Conservation (phyloP, 139 green algal genomes). For the Spirogloea muscicola region DNA sequence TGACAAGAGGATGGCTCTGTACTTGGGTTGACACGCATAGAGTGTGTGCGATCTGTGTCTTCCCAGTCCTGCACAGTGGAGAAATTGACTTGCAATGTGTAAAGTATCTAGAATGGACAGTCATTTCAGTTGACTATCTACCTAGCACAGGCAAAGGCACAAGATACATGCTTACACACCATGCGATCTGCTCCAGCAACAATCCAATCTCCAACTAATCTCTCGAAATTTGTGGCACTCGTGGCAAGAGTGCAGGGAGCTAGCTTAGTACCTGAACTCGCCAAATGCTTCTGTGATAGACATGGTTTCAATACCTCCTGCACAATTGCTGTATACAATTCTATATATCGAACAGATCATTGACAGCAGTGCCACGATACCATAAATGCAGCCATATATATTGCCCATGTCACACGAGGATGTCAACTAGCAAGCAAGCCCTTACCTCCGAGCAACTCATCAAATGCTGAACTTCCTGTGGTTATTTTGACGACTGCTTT, state of each 20-base stretch:
- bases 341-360: not conserved
- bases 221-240: not conserved
- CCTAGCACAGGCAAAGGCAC: not conserved
- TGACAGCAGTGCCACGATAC: no score
- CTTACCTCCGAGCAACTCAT: slow-evolving; percentile 43
- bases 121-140: not conserved
- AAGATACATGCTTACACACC: not conserved
- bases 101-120: not conserved
- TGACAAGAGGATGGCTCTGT: not conserved
- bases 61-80: slow-evolving; percentile 40
- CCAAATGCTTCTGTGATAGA: slow-evolving; percentile 47
- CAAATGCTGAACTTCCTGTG: slow-evolving; percentile 30
- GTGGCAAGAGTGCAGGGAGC: slow-evolving; percentile 2
- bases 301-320: slow-evolving; percentile 45
- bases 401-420: not conserved
- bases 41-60: slow-evolving; percentile 45
- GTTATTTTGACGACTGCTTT: slow-evolving; percentile 42
- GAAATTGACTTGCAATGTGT: no score
- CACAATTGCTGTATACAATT: not conserved
- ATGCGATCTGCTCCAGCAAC: not conserved
- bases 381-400: not conserved
- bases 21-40: slow-evolving; percentile 41
- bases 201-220: not conserved
- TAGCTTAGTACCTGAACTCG: slow-evolving; percentile 34
- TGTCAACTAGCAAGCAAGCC: not conserved